These are phyloP conservation scores for Cucurbitaria berberidis DNA, from an alignment of 2,329 filamentous ascomycete species.

Conservation along the genomic window DNA sequence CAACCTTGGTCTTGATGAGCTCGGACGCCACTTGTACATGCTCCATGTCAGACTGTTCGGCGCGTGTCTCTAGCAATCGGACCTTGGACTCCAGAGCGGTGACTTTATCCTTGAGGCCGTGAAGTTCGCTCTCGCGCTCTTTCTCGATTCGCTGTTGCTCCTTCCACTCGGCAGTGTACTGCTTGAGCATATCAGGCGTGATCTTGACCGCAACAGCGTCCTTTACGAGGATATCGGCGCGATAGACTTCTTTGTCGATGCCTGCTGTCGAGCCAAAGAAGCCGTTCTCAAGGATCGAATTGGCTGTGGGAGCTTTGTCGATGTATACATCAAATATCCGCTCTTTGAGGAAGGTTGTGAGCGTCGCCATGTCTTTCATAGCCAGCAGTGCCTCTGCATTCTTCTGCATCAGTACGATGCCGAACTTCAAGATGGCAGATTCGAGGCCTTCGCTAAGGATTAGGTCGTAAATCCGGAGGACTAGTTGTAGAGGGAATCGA, in stretches of 20 bases:
- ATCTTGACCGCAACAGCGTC: slow-evolving; percentile 91
- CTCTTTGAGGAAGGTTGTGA: slow-evolving; percentile 92
- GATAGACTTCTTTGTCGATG: slow-evolving; percentile 93
- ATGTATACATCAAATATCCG: slow-evolving; percentile 96
- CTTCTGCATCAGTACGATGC: slow-evolving; percentile 94
- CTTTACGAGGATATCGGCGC: slow-evolving; percentile 88
- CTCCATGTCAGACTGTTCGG: slow-evolving; percentile 86
- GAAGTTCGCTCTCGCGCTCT: slow-evolving; percentile 81
- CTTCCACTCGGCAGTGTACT: slow-evolving; percentile 88
- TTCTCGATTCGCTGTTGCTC: slow-evolving; percentile 84
- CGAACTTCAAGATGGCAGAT: slow-evolving; percentile 88
- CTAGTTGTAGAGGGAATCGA: slow-evolving; percentile 92
- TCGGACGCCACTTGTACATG: slow-evolving; percentile 91
- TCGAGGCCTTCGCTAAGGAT: slow-evolving; percentile 92
- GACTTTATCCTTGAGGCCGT: slow-evolving; percentile 66
- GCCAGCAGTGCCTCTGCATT: slow-evolving; percentile 78
- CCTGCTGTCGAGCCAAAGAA: slow-evolving; percentile 95
- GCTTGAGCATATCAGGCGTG: slow-evolving; percentile 78
- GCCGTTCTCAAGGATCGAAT: slow-evolving; percentile 90
- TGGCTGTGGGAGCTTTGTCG: slow-evolving; percentile 89
- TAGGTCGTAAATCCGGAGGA: slow-evolving; percentile 94
- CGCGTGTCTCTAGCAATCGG: slow-evolving; percentile 84
- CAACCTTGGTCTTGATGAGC: slow-evolving; percentile 87
- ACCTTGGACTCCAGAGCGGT: slow-evolving; percentile 72
- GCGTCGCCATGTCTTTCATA: slow-evolving; percentile 88